Evolutionary conservation across 345 rosid genomes (phyloP), one percentile per base, ranked within the genome.

Genomic region (Gossypium thurberi): DNA sequence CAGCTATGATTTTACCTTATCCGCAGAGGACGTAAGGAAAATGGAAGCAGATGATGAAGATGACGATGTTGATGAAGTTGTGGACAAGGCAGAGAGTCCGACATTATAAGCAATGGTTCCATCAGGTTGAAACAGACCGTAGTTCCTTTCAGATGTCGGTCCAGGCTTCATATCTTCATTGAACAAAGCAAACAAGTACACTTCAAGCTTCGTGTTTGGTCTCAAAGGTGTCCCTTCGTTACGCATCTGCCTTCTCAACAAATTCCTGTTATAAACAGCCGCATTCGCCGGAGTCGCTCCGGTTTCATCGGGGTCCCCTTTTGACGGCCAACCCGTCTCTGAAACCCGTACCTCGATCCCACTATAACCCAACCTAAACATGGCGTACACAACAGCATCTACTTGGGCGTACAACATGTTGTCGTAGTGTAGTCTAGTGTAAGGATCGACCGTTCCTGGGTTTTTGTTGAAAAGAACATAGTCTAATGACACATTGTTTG

Each of bases 321-420:
- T 89, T 0, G 99, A 92, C 0, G 99, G 99, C 99, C 99, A 95
- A 0, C 99, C 99, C 0, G 99, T 95, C 74, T 95, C 99, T 1
- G 98, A 85, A 43, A 95, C 94, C 33, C 85, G 77, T 11, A 92
- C 96, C 72, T 91, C 99, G 44, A 95, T 85, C 11, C 86, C 87
- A 8, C 43, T 69, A 57, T 77, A 91, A 3, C 98, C 99, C 81
- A 95, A 71, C 53, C 81, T 84, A 1, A 82, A 84, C 75, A 90
- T 90, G 51, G 99, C 99, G 50, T 85, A 89, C 17, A 84, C 69
- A 15, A 85, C 87, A 0, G 99, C 99, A 50, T 95, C 99, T 14
- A 87, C 98, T 79, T 91, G 97, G 10, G 99, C 99, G 61, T 95
- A 95, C 9, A 95, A 69, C 98, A 95, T 95, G 77, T 92, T 95